Conservation (phyloP, 1,284 basidiomycete species). For the Farysia itapuensis region DNA sequence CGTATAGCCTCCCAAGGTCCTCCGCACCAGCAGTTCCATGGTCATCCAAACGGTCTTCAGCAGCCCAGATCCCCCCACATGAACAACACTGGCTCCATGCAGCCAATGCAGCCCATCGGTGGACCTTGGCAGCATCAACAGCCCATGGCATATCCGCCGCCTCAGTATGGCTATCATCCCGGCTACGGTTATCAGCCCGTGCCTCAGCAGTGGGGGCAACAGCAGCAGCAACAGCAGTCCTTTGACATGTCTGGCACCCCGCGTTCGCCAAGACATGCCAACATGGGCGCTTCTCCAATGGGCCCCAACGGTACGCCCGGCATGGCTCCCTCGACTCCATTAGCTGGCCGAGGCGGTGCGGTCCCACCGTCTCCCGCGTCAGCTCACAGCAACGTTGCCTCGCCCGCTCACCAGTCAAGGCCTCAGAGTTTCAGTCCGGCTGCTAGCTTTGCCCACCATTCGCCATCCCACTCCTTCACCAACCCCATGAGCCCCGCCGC, state of each 20-base stretch:
- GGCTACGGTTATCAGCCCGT: conserved; percentile 46
- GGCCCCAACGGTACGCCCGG: conserved; percentile 44
- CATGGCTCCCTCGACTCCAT: conserved; percentile 36
- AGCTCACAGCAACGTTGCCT: conserved; percentile 32
- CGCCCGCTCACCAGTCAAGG: conserved; percentile 36
- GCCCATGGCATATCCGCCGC: conserved; percentile 36
- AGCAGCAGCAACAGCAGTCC: conserved; percentile 18
- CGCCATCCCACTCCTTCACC: conserved; percentile 49
- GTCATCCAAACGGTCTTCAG: conserved; percentile 36
- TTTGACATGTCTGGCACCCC: conserved; percentile 49
- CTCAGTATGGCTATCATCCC: conserved; percentile 45
- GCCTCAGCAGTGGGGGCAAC: conserved; percentile 27
- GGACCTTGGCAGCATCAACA: conserved; percentile 43
- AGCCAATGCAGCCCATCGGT: conserved; percentile 46
- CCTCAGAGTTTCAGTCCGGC: conserved; percentile 33
- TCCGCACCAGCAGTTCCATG: conserved; percentile 36
- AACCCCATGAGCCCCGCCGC: conserved; percentile 58
- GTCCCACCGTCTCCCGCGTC: conserved; percentile 39
- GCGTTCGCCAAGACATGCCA: conserved; percentile 48
- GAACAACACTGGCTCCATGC: conserved; percentile 42
- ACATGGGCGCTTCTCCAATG: conserved; percentile 48
- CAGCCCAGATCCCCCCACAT: conserved; percentile 51
- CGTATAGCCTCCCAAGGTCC: conserved; percentile 25
- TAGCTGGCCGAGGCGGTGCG: conserved; percentile 23
- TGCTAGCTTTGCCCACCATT: conserved; percentile 35